phyloP scores from a whole-genome alignment of 345 rosid genomes.

The Crucihimalaya himalaica region DNA sequence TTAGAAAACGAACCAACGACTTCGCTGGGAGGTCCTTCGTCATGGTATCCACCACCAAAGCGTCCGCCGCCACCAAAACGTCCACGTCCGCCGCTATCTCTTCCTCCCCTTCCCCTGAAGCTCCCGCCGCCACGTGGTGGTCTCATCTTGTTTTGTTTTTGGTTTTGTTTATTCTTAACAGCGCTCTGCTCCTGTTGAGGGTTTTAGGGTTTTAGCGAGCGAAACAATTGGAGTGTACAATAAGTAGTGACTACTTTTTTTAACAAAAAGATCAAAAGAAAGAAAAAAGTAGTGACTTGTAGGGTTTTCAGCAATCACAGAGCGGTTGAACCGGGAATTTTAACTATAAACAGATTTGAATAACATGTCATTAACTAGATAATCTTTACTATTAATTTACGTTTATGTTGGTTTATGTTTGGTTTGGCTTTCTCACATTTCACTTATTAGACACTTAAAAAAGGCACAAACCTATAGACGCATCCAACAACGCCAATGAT shows the following conservation, averaged over 20 bases:
- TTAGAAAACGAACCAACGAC: constrained; percentile 56
- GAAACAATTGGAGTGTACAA: not conserved
- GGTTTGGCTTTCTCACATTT: constrained; percentile 7
- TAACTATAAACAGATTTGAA: not conserved
- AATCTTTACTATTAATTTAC: not conserved
- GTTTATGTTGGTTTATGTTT: not conserved
- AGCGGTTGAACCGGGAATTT: no score
- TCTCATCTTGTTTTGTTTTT: constrained; percentile 44
- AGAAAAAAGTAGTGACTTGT: not conserved
- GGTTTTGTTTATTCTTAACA: not conserved
- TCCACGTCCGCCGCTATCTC: constrained; percentile 50
- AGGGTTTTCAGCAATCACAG: constrained; percentile 40
- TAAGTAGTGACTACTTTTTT: not conserved
- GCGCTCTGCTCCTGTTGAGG: constrained; percentile 14
- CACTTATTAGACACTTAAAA: not conserved
- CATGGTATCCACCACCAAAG: constrained; percentile 49
- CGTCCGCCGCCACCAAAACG: constrained; percentile 46
- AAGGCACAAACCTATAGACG: not conserved
- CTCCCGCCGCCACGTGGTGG: constrained; percentile 73
- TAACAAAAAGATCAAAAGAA: not conserved
- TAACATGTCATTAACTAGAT: not conserved
- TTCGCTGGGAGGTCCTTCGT: constrained; percentile 91
- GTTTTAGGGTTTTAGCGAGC: constrained; percentile 30
- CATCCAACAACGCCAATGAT: constrained; percentile 1
- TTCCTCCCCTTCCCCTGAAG: constrained; percentile 61